A percentile compares a stretch with the other conserved stretches of the same genome.
phyloP scores from a whole-genome alignment of 208 protist genomes.

The Leishmania turanica region DNA sequence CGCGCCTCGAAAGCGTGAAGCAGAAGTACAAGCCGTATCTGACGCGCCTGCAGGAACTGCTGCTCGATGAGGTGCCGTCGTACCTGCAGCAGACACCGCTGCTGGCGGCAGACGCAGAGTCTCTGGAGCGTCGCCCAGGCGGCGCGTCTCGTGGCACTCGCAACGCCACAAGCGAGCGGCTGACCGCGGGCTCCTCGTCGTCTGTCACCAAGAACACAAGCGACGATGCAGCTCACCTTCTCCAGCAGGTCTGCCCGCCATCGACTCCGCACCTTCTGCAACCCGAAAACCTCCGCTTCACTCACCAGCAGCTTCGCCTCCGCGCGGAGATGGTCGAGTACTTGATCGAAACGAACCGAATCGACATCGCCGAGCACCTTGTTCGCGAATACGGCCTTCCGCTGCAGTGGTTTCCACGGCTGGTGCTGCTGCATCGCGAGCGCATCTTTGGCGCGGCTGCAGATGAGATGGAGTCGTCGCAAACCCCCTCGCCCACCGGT shows the following conservation, averaged over 20 bases:
- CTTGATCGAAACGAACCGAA: slow-evolving; percentile 69
- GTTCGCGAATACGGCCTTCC: slow-evolving; percentile 66
- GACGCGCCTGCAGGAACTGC: slow-evolving; percentile 35
- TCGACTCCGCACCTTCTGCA: slow-evolving; percentile 53
- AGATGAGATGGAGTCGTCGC: background rate
- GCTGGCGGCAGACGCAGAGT: slow-evolving; percentile 22
- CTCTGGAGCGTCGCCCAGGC: background rate
- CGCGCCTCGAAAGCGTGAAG: slow-evolving; percentile 52
- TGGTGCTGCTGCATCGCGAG: slow-evolving; percentile 32
- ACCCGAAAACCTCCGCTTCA: slow-evolving; percentile 46
- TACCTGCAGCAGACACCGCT: slow-evolving; percentile 50
- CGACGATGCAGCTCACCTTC: slow-evolving; percentile 24
- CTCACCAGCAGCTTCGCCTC: slow-evolving; percentile 52
- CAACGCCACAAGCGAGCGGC: background rate
- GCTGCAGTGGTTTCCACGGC: slow-evolving; percentile 73
- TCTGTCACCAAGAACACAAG: slow-evolving; percentile 5
- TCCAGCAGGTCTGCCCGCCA: slow-evolving; percentile 62
- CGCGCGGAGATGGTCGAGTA: slow-evolving; percentile 85
- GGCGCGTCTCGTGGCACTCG: background rate
- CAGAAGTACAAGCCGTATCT: slow-evolving; percentile 57
- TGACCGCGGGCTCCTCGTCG: background rate
- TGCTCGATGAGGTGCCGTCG: slow-evolving; percentile 47
- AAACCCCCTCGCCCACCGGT: background rate
- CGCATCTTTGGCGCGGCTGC: slow-evolving; percentile 9
- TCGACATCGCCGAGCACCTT: slow-evolving; percentile 58